phyloP scores from a whole-genome alignment of 2,329 filamentous ascomycete species.

The Ophiosphaerella korrae region DNA sequence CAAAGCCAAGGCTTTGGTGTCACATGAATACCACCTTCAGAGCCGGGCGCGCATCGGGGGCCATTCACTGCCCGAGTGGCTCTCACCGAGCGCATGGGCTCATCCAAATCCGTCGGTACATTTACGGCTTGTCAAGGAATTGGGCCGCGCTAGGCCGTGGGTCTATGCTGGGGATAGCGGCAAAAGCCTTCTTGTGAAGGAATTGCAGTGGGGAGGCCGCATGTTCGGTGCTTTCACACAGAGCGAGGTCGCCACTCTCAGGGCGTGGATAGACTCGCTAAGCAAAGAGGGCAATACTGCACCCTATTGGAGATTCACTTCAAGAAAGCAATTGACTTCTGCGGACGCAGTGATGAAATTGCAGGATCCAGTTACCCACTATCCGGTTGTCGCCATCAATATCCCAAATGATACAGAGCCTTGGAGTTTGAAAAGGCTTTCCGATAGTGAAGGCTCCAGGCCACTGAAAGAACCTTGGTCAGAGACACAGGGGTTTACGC shows the following conservation, averaged over 20 bases:
- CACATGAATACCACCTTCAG: conserved; percentile 49
- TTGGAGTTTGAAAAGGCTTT: not conserved
- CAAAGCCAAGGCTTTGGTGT: conserved; percentile 45
- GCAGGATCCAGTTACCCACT: conserved; percentile 3
- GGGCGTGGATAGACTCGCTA: conserved; percentile 50
- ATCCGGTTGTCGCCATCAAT: no score
- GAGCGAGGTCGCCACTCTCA: conserved; percentile 46
- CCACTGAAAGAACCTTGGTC: not conserved
- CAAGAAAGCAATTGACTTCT: conserved; percentile 12
- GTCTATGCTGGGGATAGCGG: conserved; percentile 47
- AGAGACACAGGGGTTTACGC: not conserved
- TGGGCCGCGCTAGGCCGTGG: conserved; percentile 49
- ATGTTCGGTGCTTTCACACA: conserved; percentile 59
- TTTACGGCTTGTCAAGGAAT: conserved; percentile 11
- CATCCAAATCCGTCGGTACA: conserved; percentile 40
- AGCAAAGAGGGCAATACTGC: conserved; percentile 3
- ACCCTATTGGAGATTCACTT: conserved; percentile 26
- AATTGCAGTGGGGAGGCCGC: conserved; percentile 53
- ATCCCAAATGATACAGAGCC: not conserved
- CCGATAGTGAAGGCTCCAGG: not conserved
- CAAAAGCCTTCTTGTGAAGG: conserved; percentile 50
- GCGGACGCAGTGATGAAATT: not conserved
- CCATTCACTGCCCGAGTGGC: conserved; percentile 49
- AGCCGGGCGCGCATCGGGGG: conserved; percentile 49
- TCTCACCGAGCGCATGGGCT: conserved; percentile 42